phyloP scores from a whole-genome alignment of 768 basidiomycete species.

The Boletus pseudopeckii region DNA sequence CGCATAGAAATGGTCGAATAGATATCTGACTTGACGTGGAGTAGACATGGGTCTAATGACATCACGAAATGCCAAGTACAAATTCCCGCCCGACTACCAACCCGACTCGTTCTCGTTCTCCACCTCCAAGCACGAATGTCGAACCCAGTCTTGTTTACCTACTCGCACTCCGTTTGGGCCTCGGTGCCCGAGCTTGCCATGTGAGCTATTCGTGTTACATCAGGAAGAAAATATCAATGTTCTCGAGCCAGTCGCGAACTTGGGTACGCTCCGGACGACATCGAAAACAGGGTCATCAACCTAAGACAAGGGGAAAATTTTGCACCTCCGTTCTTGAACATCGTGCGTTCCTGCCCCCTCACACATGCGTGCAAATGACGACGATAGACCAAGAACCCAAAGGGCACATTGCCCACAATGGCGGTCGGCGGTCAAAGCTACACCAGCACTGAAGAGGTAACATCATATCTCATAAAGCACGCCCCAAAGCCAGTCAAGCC shows the following conservation, averaged over 20 bases:
- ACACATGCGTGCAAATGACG: background rate
- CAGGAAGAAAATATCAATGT: background rate
- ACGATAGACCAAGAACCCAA: constrained; percentile 37
- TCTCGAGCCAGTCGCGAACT: constrained; percentile 39
- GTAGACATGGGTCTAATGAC: constrained; percentile 5
- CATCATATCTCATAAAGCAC: constrained; percentile 38
- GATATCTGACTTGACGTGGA: constrained; percentile 8
- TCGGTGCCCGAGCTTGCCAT: constrained; percentile 40
- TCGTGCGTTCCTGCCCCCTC: constrained; percentile 27
- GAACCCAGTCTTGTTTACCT: constrained; percentile 36
- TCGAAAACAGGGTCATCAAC: constrained; percentile 38
- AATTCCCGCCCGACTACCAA: background rate
- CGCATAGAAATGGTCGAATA: background rate
- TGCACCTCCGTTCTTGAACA: constrained; percentile 40
- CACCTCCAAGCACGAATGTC: constrained; percentile 1
- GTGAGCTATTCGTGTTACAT: constrained; percentile 22
- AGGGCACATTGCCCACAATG: constrained; percentile 44
- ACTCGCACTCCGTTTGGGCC: constrained; percentile 39
- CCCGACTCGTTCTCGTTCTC: too few species aligned
- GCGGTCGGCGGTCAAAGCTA: constrained; percentile 34
- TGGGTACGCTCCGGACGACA: constrained; percentile 35
- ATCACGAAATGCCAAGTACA: background rate
- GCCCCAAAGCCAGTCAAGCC: constrained; percentile 36
- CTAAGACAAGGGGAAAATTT: constrained; percentile 49
- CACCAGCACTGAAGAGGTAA: constrained; percentile 41